These are phyloP conservation scores for Tolypocladium sp. DNA, from an alignment of 2,329 filamentous ascomycete genomes.

Conservation along the genomic window DNA sequence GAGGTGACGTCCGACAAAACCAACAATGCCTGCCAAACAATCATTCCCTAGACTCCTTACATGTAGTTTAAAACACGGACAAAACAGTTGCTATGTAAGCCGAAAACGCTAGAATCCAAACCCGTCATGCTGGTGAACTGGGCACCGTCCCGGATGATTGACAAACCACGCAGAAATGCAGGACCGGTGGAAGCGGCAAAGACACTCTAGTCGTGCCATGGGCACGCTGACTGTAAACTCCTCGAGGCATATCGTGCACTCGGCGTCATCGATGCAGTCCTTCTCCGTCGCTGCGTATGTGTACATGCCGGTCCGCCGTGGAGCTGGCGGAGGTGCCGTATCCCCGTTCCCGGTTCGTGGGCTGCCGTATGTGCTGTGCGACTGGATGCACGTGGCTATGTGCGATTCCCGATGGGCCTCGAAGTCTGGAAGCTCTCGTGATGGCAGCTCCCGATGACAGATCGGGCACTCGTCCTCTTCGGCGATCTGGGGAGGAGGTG, in stretches of 20 bases:
- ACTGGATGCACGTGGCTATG: constrained; percentile 47
- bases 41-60: background rate
- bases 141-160: constrained; percentile 52
- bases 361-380: constrained; percentile 41
- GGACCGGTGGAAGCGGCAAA: constrained; percentile 53
- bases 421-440: constrained; percentile 40
- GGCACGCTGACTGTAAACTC: constrained; percentile 52
- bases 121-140: constrained; percentile 56
- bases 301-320: constrained; percentile 51
- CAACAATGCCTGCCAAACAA: background rate
- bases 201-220: constrained; percentile 59
- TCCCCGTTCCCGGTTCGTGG: constrained; percentile 16
- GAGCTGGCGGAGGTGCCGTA: constrained; percentile 17
- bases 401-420: constrained; percentile 48
- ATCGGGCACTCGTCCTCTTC: constrained; percentile 77
- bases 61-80: background rate
- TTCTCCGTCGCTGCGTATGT: constrained; percentile 57
- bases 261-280: constrained; percentile 57
- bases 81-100: background rate
- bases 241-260: constrained; percentile 60
- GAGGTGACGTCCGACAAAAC: too few relatives aligned
- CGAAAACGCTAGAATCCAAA: constrained; percentile 35
- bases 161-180: constrained; percentile 57
- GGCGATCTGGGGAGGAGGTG: constrained; percentile 39
- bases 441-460: constrained; percentile 63